Evolutionary conservation across 2,329 filamentous ascomycete genomes (phyloP).

Genomic region (Botrytis aclada): DNA sequence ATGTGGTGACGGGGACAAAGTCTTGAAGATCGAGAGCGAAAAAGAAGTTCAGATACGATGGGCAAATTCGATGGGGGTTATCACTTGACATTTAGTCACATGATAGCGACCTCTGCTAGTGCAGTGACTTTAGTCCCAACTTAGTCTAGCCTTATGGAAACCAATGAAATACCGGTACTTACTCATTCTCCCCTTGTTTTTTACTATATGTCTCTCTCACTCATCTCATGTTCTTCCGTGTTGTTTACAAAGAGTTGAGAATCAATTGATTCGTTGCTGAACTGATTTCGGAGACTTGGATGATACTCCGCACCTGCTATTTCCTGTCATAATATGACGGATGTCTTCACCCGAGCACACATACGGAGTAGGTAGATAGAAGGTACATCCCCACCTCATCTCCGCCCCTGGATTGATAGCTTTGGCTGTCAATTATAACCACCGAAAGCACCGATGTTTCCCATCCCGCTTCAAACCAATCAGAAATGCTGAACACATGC

Average conservation of each 20-base stretch:
- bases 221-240: not conserved
- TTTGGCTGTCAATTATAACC: not conserved
- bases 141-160: not conserved
- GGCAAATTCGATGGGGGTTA: too few relatives aligned
- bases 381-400: not conserved
- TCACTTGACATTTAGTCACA: not conserved
- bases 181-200: not conserved
- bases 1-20: not conserved
- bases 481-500: not conserved
- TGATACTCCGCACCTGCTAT: not conserved
- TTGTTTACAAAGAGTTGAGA: not conserved
- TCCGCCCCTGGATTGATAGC: not conserved
- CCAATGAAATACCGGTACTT: too few relatives aligned
- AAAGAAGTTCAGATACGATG: not conserved
- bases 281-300: not conserved
- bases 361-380: too few relatives aligned
- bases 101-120: not conserved
- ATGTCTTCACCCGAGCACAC: not conserved
- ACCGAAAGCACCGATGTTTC: not conserved
- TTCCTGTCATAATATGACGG: not conserved
- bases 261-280: not conserved
- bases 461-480: not conserved
- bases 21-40: not conserved
- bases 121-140: not conserved
- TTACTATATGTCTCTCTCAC: not conserved